phyloP scores from a whole-genome alignment of 2,329 filamentous ascomycete genomes.

The Fusarium illudens region DNA sequence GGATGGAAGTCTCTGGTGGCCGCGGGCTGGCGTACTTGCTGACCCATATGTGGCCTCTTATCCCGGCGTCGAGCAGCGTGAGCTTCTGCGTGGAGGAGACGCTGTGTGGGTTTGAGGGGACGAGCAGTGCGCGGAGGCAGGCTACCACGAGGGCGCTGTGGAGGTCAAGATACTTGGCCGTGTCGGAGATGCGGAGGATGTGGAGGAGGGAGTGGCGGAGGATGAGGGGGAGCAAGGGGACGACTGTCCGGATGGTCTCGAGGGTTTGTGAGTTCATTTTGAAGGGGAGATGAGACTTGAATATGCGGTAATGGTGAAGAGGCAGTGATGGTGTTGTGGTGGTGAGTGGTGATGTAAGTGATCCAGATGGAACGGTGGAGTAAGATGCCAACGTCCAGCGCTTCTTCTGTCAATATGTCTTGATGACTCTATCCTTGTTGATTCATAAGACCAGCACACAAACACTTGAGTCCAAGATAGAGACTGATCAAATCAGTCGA shows the following conservation, averaged over 20 bases:
- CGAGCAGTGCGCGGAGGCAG: constrained; percentile 73
- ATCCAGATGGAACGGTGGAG: neutral
- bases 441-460: neutral
- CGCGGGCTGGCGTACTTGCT: constrained; percentile 71
- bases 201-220: constrained; percentile 70
- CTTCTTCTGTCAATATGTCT: neutral
- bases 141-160: constrained; percentile 76
- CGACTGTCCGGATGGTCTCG: constrained; percentile 44
- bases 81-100: constrained; percentile 70
- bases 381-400: neutral
- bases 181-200: constrained; percentile 72
- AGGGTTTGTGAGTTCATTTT: constrained; percentile 22
- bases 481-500: neutral
- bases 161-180: constrained; percentile 80
- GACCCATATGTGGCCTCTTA: constrained; percentile 86
- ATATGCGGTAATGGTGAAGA: neutral
- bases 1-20: constrained; percentile 64
- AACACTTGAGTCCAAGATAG: neutral
- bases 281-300: neutral
- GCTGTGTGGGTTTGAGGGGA: constrained; percentile 54
- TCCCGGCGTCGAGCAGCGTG: constrained; percentile 68
- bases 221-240: constrained; percentile 68
- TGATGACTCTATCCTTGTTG: neutral
- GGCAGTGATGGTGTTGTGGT: neutral
- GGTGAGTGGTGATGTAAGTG: constrained; percentile 18